These are phyloP conservation scores for Picea engelmannii DNA, from an alignment of 83 land plant species.

Conservation along the genomic window DNA sequence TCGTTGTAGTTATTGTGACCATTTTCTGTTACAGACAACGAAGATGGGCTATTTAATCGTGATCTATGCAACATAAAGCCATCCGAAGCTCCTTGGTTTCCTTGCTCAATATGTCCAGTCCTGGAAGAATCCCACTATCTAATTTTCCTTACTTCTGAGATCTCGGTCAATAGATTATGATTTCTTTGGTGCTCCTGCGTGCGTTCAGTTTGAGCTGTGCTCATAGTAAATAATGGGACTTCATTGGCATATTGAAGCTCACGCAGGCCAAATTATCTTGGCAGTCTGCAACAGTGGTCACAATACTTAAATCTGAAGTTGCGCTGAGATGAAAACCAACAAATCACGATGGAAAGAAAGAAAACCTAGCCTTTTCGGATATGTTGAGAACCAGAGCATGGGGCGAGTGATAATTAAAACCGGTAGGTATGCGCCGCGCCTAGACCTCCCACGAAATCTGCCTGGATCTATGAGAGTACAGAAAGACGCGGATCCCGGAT, in stretches of 20 bases:
- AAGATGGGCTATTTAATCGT: not conserved
- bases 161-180: not conserved
- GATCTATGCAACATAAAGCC: not conserved
- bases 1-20: not conserved
- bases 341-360: no score
- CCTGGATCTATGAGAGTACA: no score
- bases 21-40: not conserved
- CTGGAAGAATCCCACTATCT: not conserved
- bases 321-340: not conserved
- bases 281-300: not conserved
- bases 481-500: no score
- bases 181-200: not conserved
- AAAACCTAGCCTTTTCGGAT: no score
- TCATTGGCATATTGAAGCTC: not conserved
- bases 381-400: no score
- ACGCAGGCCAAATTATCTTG: not conserved
- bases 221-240: not conserved
- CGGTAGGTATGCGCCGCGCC: no score
- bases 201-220: not conserved
- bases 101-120: not conserved
- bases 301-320: not conserved
- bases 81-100: not conserved
- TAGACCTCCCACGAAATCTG: no score
- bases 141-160: not conserved
- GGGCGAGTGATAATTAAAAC: no score